A percentile compares a stretch with the other conserved stretches of the same genome.
Evolutionary conservation across 331 rosid species (phyloP).

Genomic region (Spiraea crenata): DNA sequence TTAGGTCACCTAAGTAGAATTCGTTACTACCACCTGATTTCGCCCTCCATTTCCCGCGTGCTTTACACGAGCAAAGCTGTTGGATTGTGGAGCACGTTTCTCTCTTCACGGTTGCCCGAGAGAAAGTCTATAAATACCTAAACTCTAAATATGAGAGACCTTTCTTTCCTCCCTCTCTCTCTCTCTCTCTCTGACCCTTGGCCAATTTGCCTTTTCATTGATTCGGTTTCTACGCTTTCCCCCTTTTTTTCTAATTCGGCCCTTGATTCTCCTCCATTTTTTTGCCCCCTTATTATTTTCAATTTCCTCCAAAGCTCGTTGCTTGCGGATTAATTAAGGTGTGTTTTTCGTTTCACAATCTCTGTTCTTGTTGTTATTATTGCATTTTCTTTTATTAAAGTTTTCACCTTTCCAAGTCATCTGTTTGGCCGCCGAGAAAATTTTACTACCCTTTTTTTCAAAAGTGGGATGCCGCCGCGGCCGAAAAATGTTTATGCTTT

Average conservation of each 20-base stretch:
- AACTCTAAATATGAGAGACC: not conserved
- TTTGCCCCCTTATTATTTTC: not conserved
- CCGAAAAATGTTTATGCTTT: constrained; percentile 10
- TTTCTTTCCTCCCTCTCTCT: constrained; percentile 10
- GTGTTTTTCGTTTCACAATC: not conserved
- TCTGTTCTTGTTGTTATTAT: not conserved
- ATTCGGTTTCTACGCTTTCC: constrained; percentile 19
- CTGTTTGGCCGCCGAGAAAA: constrained; percentile 45
- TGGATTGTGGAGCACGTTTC: constrained; percentile 37
- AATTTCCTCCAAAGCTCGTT: not conserved
- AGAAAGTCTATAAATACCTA: constrained; percentile 46
- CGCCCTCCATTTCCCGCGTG: not conserved
- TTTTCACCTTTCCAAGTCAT: not conserved
- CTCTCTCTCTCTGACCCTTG: constrained; percentile 6
- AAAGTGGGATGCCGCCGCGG: not conserved
- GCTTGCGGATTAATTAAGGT: constrained; percentile 25
- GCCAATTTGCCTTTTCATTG: constrained; percentile 26
- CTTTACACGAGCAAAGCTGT: not conserved
- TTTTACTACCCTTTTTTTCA: constrained; percentile 8
- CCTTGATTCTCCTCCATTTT: constrained; percentile 23
- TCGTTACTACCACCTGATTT: no score
- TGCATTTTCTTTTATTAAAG: constrained; percentile 6
- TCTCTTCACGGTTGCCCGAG: constrained; percentile 5
- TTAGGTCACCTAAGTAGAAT: no score
- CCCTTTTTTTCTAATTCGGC: not conserved